Evolutionary conservation across 75 land plant genomes (phyloP), one percentile per base, ranked within the genome.

Genomic region (Pinus albicaulis): DNA sequence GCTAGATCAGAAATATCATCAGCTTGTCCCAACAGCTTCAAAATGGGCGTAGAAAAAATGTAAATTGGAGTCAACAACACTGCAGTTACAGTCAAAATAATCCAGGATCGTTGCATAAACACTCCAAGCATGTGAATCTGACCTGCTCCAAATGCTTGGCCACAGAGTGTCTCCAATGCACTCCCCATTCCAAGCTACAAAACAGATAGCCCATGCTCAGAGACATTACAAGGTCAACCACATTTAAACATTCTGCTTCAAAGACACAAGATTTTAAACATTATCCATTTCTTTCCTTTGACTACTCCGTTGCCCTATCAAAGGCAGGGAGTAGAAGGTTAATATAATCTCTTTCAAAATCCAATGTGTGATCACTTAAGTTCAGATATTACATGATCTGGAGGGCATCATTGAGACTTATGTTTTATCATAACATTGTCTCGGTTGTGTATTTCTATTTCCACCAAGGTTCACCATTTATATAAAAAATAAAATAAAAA

Each of bases 1-100:
- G 97, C 91, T 4, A 84, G 57, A 23, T 77, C 66, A 3, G 96
- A 80, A n/a, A 93, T 89, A 3, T 82, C 87, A 7, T 73, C 77
- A 7, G 81, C 79, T 59, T 93, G 92, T 31, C 93, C 90, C 53
- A 89, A 71, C 25, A 85, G 78, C 7, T 75, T 81, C 8, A 93
- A 81, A 17, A 93, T 55, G 1, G 85, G 86, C 11, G 87, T 79
- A 6, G 91, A 83, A 55, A 75, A 89, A 15, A 91, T 44, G 81
- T 84, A 93, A 55, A 93, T 57, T 1, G 86, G 82, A 5, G 78
- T 48, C 11, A 93, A 22, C 34, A 79, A 56, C 19, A 89, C 19
- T 80, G 88, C 85, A 0, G 87, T 62, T 4, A 52, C 56, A 77
- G 55, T 60, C 8, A 92, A 85, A 36, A 92, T 84, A 26, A 94